A percentile compares a stretch with the other conserved stretches of the same genome.
Conservation (phyloP, 2,329 filamentous ascomycete species). For the Ustulina deusta region DNA sequence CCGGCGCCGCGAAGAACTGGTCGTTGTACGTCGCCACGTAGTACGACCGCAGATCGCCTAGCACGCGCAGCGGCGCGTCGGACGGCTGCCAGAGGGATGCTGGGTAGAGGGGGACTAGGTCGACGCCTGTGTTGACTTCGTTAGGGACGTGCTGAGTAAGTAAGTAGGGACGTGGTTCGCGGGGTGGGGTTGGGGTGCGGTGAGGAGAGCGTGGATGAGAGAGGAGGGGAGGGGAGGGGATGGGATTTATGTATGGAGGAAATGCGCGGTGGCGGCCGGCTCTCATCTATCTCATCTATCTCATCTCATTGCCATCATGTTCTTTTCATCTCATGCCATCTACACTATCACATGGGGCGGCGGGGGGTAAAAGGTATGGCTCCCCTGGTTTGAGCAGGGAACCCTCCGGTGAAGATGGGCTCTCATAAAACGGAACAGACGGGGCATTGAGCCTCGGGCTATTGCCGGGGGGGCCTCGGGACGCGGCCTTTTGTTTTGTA, state of each 20-base stretch:
- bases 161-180: neutral
- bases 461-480: too few species aligned
- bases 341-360: neutral
- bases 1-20: slow-evolving; percentile 60
- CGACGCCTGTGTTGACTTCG: slow-evolving; percentile 62
- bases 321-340: neutral
- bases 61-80: slow-evolving; percentile 60
- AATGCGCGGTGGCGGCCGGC: too few species aligned
- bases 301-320: slow-evolving; percentile 14
- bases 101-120: slow-evolving; percentile 66
- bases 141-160: too few species aligned
- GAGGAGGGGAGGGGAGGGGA: neutral
- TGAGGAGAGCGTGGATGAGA: neutral
- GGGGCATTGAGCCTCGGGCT: neutral
- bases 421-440: neutral
- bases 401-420: too few species aligned
- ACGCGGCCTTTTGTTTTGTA: too few species aligned
- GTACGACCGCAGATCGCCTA: slow-evolving; percentile 58
- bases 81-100: slow-evolving; percentile 56
- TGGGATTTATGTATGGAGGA: neutral
- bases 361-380: too few species aligned
- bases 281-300: too few species aligned
- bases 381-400: too few species aligned
- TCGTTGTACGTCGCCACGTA: slow-evolving; percentile 64
- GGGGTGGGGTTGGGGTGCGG: neutral